A percentile compares a stretch with the other conserved stretches of the same genome.
Evolutionary conservation across 2,329 filamentous ascomycete species (phyloP).

Genomic region (Mollisiaceae sp.): DNA sequence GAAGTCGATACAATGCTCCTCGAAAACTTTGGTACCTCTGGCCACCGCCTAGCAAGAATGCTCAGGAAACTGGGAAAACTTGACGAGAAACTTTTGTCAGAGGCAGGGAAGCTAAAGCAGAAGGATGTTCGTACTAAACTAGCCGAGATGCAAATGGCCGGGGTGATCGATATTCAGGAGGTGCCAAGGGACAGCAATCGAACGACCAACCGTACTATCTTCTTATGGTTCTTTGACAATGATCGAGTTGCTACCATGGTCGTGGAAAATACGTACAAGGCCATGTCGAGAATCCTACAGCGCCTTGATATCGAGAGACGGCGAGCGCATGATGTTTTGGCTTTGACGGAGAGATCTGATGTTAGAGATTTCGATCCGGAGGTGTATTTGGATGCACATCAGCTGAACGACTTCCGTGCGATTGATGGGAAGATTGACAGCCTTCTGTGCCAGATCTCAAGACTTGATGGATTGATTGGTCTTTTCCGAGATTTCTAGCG

Average conservation of each 20-base stretch:
- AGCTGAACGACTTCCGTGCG: slow-evolving; percentile 66
- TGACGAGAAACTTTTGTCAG: slow-evolving; percentile 89
- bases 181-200: slow-evolving; percentile 87
- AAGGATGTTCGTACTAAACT: slow-evolving; percentile 85
- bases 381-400: slow-evolving; percentile 75
- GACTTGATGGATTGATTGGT: slow-evolving; percentile 84
- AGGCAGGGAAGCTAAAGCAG: slow-evolving; percentile 81
- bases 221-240: slow-evolving; percentile 89
- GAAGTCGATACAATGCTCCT: slow-evolving; percentile 85
- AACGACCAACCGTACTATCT: slow-evolving; percentile 82
- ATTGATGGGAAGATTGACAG: slow-evolving; percentile 71
- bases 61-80: slow-evolving; percentile 86
- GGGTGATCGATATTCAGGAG: slow-evolving; percentile 91
- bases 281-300: slow-evolving; percentile 84
- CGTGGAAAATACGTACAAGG: slow-evolving; percentile 84
- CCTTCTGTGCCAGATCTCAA: slow-evolving; percentile 77
- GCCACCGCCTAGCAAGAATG: slow-evolving; percentile 83
- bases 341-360: slow-evolving; percentile 83
- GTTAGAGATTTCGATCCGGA: slow-evolving; percentile 79
- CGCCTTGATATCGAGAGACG: slow-evolving; percentile 77
- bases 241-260: slow-evolving; percentile 73
- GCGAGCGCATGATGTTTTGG: slow-evolving; percentile 73
- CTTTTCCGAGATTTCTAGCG: slow-evolving; percentile 77
- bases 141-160: slow-evolving; percentile 82
- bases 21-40: slow-evolving; percentile 75